Percentiles rank a stretch among this genome's conserved stretches.
These are phyloP conservation scores for Debaryomyces nepalensis DNA, from an alignment of 1,139 yeast genomes.

Conservation along the genomic window DNA sequence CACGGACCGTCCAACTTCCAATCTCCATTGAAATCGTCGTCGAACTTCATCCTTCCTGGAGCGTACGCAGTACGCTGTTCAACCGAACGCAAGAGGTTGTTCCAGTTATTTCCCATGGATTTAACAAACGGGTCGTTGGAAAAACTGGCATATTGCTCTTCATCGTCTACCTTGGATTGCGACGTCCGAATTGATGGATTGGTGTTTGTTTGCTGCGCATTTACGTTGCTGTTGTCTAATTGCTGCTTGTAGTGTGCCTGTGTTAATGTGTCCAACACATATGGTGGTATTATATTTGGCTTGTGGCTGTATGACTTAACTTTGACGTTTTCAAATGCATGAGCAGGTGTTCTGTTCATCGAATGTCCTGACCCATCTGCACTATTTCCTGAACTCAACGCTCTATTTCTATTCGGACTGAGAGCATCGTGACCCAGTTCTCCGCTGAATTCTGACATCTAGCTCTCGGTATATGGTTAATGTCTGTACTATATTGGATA, in stretches of 20 bases:
- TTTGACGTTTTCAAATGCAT: conserved; percentile 35
- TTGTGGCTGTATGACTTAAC: conserved; percentile 41
- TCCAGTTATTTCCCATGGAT: conserved; percentile 46
- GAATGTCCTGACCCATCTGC: conserved; percentile 10
- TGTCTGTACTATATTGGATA: no score
- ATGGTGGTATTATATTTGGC: conserved; percentile 56
- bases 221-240: conserved; percentile 36
- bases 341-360: conserved; percentile 13
- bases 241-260: conserved; percentile 49
- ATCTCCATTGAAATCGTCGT: conserved; percentile 26
- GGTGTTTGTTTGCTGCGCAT: conserved; percentile 20
- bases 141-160: conserved; percentile 40
- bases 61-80: conserved; percentile 44
- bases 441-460: conserved; percentile 4
- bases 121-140: conserved; percentile 45
- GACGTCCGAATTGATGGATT: conserved; percentile 15
- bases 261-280: conserved; percentile 59
- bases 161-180: conserved; percentile 24
- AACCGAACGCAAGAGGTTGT: conserved; percentile 39
- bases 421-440: neutral
- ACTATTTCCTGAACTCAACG: conserved; percentile 11
- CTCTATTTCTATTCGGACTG: conserved; percentile 4
- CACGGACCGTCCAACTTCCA: conserved; percentile 50
- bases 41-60: conserved; percentile 30
- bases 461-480: neutral